Base-by-base conservation (phyloP, 345 rosid species). In the Firmiana major region DNA sequence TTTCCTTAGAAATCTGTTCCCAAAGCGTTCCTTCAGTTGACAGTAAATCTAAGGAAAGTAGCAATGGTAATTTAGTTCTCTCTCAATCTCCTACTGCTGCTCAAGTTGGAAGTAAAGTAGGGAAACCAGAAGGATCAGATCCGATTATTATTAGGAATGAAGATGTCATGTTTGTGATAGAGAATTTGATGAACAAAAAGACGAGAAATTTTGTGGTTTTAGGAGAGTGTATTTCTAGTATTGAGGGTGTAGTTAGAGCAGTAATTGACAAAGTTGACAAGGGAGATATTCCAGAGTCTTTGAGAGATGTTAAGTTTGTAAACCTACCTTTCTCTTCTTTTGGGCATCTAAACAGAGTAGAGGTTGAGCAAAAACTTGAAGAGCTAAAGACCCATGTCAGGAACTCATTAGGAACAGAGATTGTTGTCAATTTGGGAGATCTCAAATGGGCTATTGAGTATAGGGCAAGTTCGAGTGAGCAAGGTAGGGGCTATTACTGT, bases 401-500 rank as follows among this genome's bases (percentile, higher is more conserved):
- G 69, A 86, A 83, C 58, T 84, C 77, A 71, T 77, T 87, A 55
- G 79, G 89, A 34, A 77, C 78, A 60, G 97, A 92, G 59, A 83
- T 86, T 59, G 84, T 92, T 63, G 84, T 94, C 62, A 87, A 89
- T 72, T 81, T 94, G 15, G 97, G 97, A 70, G 97, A 95, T 89
- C 88, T 95, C 17, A 85, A 87, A 64, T 92, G 94, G 91, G 86
- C 84, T 7, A 79, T 83, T 19, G 96, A 90, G 77, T 78, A 79
- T 42, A 86, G 91, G 78, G 78, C 84, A 31, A 83, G 85, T 60
- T 64, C 86, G 58, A 67, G 79, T 75, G 81, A 79, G 74, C 78
- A 84, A 78, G 73, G 75, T 6, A 77, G 88, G 73, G 75, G 78
- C 1, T 77, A 66, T 70, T 85, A 79, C 51, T 78, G 89, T 80